Conservation (phyloP, 2,329 filamentous ascomycete genomes). For the Colletotrichum gloeosporioides region DNA sequence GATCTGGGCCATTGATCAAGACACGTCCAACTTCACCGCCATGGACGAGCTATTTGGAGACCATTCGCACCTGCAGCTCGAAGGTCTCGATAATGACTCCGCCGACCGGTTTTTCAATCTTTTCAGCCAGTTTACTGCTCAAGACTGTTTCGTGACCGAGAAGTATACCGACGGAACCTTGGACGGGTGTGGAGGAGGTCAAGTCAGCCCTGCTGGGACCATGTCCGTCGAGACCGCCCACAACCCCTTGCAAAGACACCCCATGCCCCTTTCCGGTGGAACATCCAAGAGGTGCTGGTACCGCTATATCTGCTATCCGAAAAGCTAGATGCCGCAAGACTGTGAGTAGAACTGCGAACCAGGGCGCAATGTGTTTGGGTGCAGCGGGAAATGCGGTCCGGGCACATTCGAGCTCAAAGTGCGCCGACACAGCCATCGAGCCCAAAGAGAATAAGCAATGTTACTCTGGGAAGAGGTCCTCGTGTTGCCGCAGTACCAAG, state of each 20-base stretch:
- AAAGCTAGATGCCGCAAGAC: slow-evolving; percentile 28
- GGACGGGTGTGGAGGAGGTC: slow-evolving; percentile 19
- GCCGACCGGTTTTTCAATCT: slow-evolving; percentile 15
- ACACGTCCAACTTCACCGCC: slow-evolving; percentile 27
- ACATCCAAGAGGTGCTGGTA: slow-evolving; percentile 27
- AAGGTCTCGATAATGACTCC: not conserved
- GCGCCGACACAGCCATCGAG: slow-evolving; percentile 12
- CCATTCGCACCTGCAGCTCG: not conserved
- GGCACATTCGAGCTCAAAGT: slow-evolving; percentile 23
- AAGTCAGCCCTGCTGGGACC: slow-evolving; percentile 27
- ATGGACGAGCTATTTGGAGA: slow-evolving; percentile 26
- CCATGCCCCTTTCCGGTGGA: not conserved
- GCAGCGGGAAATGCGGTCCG: slow-evolving; percentile 18
- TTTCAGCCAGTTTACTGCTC: slow-evolving; percentile 28
- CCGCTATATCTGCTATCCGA: slow-evolving; percentile 33
- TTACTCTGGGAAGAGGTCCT: slow-evolving; percentile 5
- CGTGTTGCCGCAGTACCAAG: slow-evolving; percentile 28
- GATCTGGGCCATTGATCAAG: slow-evolving; percentile 32
- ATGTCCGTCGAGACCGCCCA: slow-evolving; percentile 15
- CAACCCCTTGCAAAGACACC: not conserved
- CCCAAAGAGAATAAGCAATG: slow-evolving; percentile 14
- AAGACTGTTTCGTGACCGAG: slow-evolving; percentile 31
- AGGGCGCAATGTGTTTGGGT: not conserved
- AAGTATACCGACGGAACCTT: slow-evolving; percentile 26
- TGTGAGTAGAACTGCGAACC: slow-evolving; percentile 31